Evolutionary conservation across 2,329 filamentous ascomycete species (phyloP).

Genomic region (Orbilia oligospora): DNA sequence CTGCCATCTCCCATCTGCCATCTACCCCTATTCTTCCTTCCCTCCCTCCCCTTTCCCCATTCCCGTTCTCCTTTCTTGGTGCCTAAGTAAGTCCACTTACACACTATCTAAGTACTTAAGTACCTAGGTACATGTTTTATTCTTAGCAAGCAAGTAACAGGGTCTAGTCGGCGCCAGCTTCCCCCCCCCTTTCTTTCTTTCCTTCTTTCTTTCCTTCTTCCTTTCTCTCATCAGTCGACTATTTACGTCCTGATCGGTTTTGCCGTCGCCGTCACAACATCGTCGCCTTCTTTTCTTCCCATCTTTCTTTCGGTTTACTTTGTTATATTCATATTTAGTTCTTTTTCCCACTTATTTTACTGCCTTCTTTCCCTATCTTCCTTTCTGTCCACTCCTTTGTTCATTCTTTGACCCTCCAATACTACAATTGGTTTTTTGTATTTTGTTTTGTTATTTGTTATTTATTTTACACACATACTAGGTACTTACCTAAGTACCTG

Average conservation of each 20-base stretch:
- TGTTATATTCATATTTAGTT: slow-evolving; percentile 14
- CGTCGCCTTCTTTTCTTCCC: background rate
- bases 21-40: background rate
- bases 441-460: too few species aligned
- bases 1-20: too few species aligned
- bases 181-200: slow-evolving; percentile 56
- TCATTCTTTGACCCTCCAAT: background rate
- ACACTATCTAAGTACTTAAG: too few species aligned
- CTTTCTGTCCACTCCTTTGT: slow-evolving; percentile 16
- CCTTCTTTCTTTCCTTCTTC: slow-evolving; percentile 9
- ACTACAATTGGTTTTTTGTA: background rate
- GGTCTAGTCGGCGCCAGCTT: too few species aligned
- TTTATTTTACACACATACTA: too few species aligned
- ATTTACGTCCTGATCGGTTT: slow-evolving; percentile 10
- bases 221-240: slow-evolving; percentile 39
- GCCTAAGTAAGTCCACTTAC: too few species aligned
- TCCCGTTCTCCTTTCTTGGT: too few species aligned
- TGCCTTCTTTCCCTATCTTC: slow-evolving; percentile 36
- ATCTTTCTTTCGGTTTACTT: background rate
- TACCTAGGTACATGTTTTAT: too few species aligned
- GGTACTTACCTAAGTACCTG: too few species aligned
- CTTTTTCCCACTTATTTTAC: background rate
- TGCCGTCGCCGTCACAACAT: background rate
- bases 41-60: too few species aligned
- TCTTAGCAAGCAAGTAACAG: too few species aligned